A percentile compares a stretch with the other conserved stretches of the same genome.
Evolutionary conservation across 1,284 basidiomycete species (phyloP).

Genomic region (Butyriboletus appendiculatus): DNA sequence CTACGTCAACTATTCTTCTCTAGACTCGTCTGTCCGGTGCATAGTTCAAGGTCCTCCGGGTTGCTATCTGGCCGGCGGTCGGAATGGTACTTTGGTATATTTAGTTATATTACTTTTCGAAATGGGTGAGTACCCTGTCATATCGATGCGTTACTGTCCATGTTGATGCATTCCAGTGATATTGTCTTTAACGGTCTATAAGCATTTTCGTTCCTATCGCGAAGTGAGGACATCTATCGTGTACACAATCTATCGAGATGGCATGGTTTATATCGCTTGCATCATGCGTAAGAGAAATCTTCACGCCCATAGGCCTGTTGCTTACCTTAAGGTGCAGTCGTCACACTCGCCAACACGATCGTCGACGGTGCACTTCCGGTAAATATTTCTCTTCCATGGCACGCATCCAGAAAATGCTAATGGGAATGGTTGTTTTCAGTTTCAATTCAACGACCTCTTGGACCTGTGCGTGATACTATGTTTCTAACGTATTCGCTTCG

Average conservation of each 20-base stretch:
- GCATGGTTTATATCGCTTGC: constrained; percentile 17
- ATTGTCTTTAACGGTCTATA: constrained; percentile 15
- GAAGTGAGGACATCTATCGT: background rate
- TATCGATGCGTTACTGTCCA: too few relatives aligned
- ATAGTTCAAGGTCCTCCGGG: background rate
- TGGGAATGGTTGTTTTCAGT: background rate
- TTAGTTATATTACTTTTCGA: constrained; percentile 8
- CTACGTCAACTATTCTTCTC: background rate
- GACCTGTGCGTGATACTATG: background rate
- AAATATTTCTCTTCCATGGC: background rate
- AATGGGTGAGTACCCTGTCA: background rate
- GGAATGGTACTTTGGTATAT: constrained; percentile 4
- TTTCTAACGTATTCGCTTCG: background rate
- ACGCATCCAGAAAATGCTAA: background rate
- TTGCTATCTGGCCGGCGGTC: background rate
- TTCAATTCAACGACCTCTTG: constrained; percentile 8
- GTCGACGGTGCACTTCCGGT: constrained; percentile 16
- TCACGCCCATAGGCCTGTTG: rapidly evolving
- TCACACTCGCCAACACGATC: constrained; percentile 21
- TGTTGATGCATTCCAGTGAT: constrained; percentile 9
- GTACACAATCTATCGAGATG: constrained; percentile 14
- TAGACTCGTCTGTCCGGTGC: background rate
- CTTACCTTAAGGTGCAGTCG: constrained; percentile 4
- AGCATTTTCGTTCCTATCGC: constrained; percentile 11
- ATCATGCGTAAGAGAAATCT: constrained; percentile 13